These are phyloP conservation scores for Thielaviopsis populi DNA, from an alignment of 2,329 filamentous ascomycete species.

Conservation along the genomic window DNA sequence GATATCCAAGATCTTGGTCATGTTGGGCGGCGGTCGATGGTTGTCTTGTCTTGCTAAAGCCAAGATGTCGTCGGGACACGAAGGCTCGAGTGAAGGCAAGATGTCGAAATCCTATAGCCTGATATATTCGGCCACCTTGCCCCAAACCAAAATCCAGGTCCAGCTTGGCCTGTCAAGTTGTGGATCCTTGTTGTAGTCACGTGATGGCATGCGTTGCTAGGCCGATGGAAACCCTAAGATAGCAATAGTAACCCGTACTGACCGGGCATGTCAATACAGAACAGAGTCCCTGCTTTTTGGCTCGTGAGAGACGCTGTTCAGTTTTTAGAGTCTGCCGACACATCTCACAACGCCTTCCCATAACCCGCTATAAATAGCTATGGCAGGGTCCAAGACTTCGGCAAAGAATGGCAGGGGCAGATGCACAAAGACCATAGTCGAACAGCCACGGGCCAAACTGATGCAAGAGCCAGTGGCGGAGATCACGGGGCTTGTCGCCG, in stretches of 20 bases:
- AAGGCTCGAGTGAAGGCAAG: background rate
- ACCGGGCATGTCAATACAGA: background rate
- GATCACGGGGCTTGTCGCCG: background rate
- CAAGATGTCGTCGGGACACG: background rate
- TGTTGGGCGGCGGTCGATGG: conserved; percentile 1
- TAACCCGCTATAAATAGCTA: background rate
- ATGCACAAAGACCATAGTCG: background rate
- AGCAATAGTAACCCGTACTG: background rate
- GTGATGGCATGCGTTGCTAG: background rate
- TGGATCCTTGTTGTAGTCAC: background rate
- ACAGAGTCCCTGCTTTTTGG: background rate
- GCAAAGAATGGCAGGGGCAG: background rate
- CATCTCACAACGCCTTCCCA: background rate
- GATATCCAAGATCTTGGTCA: conserved; percentile 15
- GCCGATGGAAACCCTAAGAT: background rate
- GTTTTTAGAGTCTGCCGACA: background rate
- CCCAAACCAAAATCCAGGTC: background rate
- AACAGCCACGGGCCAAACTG: background rate
- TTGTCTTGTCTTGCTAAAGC: background rate
- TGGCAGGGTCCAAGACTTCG: background rate
- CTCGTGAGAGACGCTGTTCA: no score
- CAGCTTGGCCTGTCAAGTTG: conserved; percentile 5
- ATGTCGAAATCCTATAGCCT: background rate
- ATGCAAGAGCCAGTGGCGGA: background rate
- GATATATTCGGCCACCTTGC: conserved; percentile 11